Evolutionary conservation across 2,329 filamentous ascomycete genomes (phyloP), one percentile per base, ranked within the genome.

Genomic region (Apiospora koreana): DNA sequence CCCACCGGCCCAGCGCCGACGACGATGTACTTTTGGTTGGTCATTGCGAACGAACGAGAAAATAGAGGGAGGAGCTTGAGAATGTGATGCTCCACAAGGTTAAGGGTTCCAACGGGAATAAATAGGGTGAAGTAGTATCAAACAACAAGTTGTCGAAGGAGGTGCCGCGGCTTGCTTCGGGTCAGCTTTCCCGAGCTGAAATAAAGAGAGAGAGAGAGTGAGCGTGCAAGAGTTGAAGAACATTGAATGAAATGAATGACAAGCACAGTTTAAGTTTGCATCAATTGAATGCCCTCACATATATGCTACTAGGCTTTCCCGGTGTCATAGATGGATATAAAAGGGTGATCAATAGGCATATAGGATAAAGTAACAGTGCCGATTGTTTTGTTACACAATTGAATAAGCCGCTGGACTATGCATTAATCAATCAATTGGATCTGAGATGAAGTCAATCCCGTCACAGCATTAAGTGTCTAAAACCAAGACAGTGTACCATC

Each of bases 1-100:
- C 96, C 96, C 9, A 99, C 96, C 0, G 96, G 96, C 1, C 96
- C 96, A 69, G 95, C 96, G 69, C 96, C 96, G 66, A 99, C 92
- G 65, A 99, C 88, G 25, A 97, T 87, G 69, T 93, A 89, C 81
- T 94, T 96, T 76, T 93, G 88, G 71, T 72, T 76, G 28, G 75
- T 75, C 81, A 84, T 84, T 46, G 42, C 65, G 42, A n/a, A 62
- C 16, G 43, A 5, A 62, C 16, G 43, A 5, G 4, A 46, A n/a
- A 18, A 16, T 35, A 21, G 50, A 58, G 50, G 21, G 31, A 35
- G 8, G 54, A 38, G 9, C 7, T 42, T 28, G 67, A 45, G 35
- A 43, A 12, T 43, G 31, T 62, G 54, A 3, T 38, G 2, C 31
- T 38, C 18, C 18, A n/a, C 54, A 35, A n/a, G 31, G 54, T 38